Evolutionary conservation across 1,284 basidiomycete genomes (phyloP).

Genomic region (Pascua sp.): DNA sequence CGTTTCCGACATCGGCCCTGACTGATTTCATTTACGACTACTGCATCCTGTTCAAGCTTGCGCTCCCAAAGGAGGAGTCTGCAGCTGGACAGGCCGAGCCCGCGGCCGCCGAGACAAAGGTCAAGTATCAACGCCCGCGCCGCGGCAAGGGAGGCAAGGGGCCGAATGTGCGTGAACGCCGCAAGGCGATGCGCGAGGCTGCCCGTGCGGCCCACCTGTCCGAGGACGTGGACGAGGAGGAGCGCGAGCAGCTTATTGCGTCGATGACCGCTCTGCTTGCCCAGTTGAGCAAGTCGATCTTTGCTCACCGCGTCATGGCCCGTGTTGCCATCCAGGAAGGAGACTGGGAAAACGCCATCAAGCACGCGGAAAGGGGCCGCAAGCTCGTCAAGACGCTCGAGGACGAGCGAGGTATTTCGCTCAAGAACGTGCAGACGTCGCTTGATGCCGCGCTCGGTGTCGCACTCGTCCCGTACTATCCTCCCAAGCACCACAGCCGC

Average conservation of each 20-base stretch:
- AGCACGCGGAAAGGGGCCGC: constrained; percentile 66
- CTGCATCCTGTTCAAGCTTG: constrained; percentile 61
- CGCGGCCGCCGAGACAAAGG: constrained; percentile 5
- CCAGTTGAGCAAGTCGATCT: constrained; percentile 59
- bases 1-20: constrained; percentile 65
- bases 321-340: constrained; percentile 69
- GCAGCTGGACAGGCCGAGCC: constrained; percentile 23
- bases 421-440: constrained; percentile 27
- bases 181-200: constrained; percentile 31
- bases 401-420: constrained; percentile 58
- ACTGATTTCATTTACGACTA: constrained; percentile 65
- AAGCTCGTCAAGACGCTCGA: constrained; percentile 60
- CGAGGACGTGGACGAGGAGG: constrained; percentile 40
- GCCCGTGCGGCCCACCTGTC: constrained; percentile 33
- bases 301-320: constrained; percentile 68
- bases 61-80: constrained; percentile 51
- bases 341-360: constrained; percentile 73
- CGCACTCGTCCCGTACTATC: constrained; percentile 76
- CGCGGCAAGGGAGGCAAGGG: constrained; percentile 14
- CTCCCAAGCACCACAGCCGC: constrained; percentile 82
- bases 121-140: constrained; percentile 19
- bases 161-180: constrained; percentile 34
- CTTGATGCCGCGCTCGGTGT: constrained; percentile 45
- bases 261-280: constrained; percentile 40
- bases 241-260: constrained; percentile 43